Evolutionary conservation across 179 eudicot genomes (phyloP).

Genomic region (Vitellaria paradoxa): DNA sequence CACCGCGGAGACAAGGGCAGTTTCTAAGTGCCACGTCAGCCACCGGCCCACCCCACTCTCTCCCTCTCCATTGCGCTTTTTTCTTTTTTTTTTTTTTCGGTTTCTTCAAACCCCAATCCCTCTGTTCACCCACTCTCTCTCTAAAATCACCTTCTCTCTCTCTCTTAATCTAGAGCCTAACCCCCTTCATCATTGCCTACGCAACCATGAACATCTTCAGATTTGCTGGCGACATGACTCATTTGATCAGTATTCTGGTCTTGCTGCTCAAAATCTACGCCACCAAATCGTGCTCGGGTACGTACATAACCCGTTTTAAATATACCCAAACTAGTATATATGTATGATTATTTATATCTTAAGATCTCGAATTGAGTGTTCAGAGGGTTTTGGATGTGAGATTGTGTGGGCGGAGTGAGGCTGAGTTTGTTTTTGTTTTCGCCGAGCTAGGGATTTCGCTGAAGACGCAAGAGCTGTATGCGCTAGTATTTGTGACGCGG

Average conservation of each 20-base stretch:
- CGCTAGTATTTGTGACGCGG: conserved; percentile 75
- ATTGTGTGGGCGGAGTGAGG: neutral
- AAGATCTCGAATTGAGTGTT: neutral
- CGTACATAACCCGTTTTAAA: too few species aligned
- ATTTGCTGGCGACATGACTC: conserved; percentile 76
- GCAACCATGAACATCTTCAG: conserved; percentile 67
- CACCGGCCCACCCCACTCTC: neutral
- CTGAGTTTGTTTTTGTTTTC: conserved; percentile 5
- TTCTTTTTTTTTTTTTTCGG: neutral
- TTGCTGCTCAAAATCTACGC: conserved; percentile 83
- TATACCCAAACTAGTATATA: neutral
- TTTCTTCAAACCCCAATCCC: neutral
- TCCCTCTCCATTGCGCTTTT: neutral
- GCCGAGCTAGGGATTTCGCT: conserved; percentile 64
- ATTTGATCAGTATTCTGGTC: conserved; percentile 64
- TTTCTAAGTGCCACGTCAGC: neutral
- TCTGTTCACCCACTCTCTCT: neutral
- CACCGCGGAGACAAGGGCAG: too few species aligned
- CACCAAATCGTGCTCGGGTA: conserved; percentile 81
- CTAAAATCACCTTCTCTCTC: neutral
- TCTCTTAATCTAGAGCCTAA: neutral
- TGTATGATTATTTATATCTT: neutral
- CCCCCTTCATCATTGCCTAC: neutral
- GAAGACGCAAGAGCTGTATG: conserved; percentile 97
- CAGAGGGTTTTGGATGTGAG: neutral